Conservation (phyloP, 441 rosid species). For the Mallotus repandus region DNA sequence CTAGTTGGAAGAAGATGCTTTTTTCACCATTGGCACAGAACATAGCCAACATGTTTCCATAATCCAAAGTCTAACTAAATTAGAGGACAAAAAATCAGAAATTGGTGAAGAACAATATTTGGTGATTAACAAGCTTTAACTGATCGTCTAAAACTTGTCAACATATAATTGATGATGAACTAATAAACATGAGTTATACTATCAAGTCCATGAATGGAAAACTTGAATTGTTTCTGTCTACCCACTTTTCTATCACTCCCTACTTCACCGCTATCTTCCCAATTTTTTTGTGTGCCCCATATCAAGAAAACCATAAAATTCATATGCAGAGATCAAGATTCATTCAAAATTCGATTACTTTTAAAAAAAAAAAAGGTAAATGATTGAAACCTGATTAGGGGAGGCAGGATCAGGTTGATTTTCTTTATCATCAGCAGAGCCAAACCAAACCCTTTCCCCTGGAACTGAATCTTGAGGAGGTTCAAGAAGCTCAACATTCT, state of each 20-base stretch:
- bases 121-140: too few species aligned
- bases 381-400: slow-evolving; percentile 60
- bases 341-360: too few species aligned
- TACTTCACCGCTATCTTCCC: too few species aligned
- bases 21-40: not conserved
- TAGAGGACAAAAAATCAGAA: not conserved
- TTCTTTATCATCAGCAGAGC: slow-evolving; percentile 46
- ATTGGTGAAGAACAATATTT: not conserved
- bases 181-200: not conserved
- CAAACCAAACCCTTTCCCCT: slow-evolving; percentile 90
- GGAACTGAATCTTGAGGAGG: slow-evolving; percentile 70
- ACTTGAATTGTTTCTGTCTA: not conserved
- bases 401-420: slow-evolving; percentile 57
- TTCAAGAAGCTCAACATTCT: slow-evolving; percentile 73
- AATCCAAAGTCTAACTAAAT: not conserved
- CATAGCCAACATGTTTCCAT: not conserved
- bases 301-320: too few species aligned
- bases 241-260: not conserved
- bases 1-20: not conserved
- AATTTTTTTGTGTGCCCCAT: too few species aligned
- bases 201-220: not conserved
- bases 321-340: too few species aligned
- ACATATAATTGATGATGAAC: not conserved
- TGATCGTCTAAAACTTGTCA: too few species aligned
- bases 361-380: too few species aligned